Conservation (phyloP, 2,329 filamentous ascomycete genomes). For the Diaporthe ilicicola region DNA sequence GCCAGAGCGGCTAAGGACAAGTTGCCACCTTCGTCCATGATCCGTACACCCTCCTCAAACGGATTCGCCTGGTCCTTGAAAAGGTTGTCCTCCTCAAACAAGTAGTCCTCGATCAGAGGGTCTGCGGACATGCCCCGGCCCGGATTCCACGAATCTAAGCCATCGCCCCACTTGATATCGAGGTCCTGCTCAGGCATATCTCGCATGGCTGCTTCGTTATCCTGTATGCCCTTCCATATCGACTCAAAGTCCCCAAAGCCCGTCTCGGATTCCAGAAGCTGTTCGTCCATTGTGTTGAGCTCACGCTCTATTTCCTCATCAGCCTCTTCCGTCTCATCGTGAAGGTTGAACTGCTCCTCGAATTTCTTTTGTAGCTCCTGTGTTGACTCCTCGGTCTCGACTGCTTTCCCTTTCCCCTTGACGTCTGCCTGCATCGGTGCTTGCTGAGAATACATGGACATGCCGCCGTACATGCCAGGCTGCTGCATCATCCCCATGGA, state of each 20-base stretch:
- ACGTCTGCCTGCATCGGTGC: constrained; percentile 48
- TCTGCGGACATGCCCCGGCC: constrained; percentile 69
- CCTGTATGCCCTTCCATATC: constrained; percentile 85
- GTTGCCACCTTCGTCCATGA: constrained; percentile 93
- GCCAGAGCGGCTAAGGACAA: constrained; percentile 91
- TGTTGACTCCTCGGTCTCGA: constrained; percentile 85
- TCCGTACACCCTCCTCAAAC: constrained; percentile 91
- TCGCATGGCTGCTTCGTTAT: constrained; percentile 75
- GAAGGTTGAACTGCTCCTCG: constrained; percentile 50
- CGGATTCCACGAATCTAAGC: constrained; percentile 75
- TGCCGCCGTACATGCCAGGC: constrained; percentile 61
- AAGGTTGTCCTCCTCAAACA: constrained; percentile 94
- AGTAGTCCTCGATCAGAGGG: constrained; percentile 85
- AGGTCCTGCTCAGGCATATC: constrained; percentile 74
- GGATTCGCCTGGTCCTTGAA: constrained; percentile 84
- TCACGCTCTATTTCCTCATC: constrained; percentile 80
- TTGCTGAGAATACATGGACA: constrained; percentile 58
- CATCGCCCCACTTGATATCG: constrained; percentile 57
- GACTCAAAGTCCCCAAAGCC: constrained; percentile 89
- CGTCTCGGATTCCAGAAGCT: constrained; percentile 71
- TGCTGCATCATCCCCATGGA: constrained; percentile 63
- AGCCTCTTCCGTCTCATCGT: constrained; percentile 67
- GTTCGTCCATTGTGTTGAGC: constrained; percentile 83
- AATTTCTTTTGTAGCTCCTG: constrained; percentile 61
- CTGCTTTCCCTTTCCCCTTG: constrained; percentile 90